A percentile compares a stretch with the other conserved stretches of the same genome.
These are phyloP conservation scores for Termitomyces sp. DNA, from an alignment of 768 basidiomycete genomes.

Conservation along the genomic window DNA sequence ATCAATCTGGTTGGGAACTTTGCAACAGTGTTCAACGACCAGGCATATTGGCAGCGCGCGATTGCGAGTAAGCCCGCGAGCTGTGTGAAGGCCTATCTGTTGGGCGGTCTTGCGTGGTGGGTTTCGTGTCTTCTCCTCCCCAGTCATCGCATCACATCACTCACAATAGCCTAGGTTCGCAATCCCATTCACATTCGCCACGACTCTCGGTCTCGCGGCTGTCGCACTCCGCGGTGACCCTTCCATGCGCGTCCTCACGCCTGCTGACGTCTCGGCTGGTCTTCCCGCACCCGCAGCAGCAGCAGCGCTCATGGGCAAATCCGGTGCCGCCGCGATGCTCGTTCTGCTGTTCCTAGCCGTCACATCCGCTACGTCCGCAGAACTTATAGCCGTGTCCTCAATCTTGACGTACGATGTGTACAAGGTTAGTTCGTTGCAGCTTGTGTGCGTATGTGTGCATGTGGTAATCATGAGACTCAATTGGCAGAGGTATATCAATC, in stretches of 20 bases:
- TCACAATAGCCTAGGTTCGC: slow-evolving; percentile 64
- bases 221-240: slow-evolving; percentile 69
- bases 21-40: slow-evolving; percentile 48
- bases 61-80: slow-evolving; percentile 80
- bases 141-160: neutral
- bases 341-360: slow-evolving; percentile 85
- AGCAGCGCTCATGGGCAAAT: slow-evolving; percentile 70
- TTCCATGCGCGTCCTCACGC: slow-evolving; percentile 40
- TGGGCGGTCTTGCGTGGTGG: slow-evolving; percentile 85
- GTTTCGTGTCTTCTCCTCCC: slow-evolving; percentile 2
- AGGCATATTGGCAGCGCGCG: slow-evolving; percentile 90
- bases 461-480: neutral
- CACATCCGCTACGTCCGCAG: slow-evolving; percentile 80
- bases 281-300: slow-evolving; percentile 84
- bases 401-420: slow-evolving; percentile 84
- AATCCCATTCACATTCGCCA: slow-evolving; percentile 83
- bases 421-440: slow-evolving; percentile 38
- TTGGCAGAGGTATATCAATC: slow-evolving; percentile 75
- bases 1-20: slow-evolving; percentile 89
- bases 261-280: slow-evolving; percentile 77
- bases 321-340: slow-evolving; percentile 75
- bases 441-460: neutral
- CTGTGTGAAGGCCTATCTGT: slow-evolving; percentile 87
- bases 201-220: slow-evolving; percentile 82
- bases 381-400: slow-evolving; percentile 86